Evolutionary conservation across 768 basidiomycete genomes (phyloP).

Genomic region (Boletus coccyginus): DNA sequence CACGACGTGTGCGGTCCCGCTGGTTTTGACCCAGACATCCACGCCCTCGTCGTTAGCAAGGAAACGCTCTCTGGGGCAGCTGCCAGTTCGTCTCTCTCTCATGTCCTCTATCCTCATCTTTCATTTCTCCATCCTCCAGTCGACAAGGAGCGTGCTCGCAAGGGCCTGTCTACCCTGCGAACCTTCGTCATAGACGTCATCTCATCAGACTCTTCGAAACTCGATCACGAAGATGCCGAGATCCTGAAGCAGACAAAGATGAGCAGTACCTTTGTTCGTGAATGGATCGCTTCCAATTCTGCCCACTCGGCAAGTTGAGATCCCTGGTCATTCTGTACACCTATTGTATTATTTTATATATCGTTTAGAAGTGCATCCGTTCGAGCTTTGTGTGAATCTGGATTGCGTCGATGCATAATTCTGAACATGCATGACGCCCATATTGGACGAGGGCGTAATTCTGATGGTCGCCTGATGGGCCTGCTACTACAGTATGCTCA

Average conservation of each 20-base stretch:
- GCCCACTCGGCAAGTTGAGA: conserved; percentile 6
- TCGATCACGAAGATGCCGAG: conserved; percentile 66
- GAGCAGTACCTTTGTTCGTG: conserved; percentile 90
- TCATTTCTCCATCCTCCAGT: conserved; percentile 42
- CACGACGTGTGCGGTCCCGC: conserved; percentile 92
- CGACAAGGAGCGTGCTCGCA: conserved; percentile 53
- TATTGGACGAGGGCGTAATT: too few species aligned
- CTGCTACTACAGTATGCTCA: not conserved
- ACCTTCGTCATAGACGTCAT: conserved; percentile 90
- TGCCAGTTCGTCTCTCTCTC: conserved; percentile 49
- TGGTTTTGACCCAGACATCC: conserved; percentile 81
- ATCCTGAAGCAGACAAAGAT: conserved; percentile 79
- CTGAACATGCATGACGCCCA: too few species aligned
- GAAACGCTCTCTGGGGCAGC: conserved; percentile 81
- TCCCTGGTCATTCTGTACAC: not conserved
- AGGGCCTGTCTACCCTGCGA: conserved; percentile 55
- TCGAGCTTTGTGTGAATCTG: conserved; percentile 1
- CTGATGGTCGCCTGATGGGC: too few species aligned
- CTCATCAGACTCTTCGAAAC: conserved; percentile 55
- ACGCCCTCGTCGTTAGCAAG: conserved; percentile 86
- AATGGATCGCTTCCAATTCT: conserved; percentile 67
- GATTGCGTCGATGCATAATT: not conserved
- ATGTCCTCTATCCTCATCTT: not conserved
- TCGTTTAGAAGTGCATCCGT: not conserved
- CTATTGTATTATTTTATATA: conserved; percentile 3